Base-by-base conservation (phyloP, 345 rosid species). In the Salix koriyanagi region DNA sequence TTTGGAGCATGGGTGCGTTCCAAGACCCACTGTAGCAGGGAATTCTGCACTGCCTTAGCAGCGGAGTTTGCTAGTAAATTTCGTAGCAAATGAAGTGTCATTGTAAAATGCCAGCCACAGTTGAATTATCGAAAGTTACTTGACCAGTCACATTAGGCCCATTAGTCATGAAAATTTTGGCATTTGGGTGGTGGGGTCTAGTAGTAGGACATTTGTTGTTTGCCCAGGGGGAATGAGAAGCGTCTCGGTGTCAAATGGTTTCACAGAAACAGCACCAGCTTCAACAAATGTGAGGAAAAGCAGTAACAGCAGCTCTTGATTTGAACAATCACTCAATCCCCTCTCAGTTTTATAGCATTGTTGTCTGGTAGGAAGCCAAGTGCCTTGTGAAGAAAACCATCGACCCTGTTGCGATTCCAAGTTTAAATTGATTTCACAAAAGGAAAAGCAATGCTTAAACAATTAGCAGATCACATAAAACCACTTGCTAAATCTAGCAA, bases 181-280 rank as follows among this genome's bases (percentile, higher is more conserved):
- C 46, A 21, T 71, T 25, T 0, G 74, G 74, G 74, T 52, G 14
- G 30, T 34, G 42, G 10, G 44, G 30, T 44, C 54, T 32, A 65
- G 74, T 54, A 71, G 65, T 21, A 52, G 44, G 54, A 71, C 74
- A 54, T 71, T 54, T 30, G 74, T 50, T 9, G 74, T 71, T 54
- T 71, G 74, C 21, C 74, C 74, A 0, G 74, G 65, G 1, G 74
- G 30, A 28, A 71, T 71, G 16, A 52, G 65, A n/a, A 71, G 19
- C 6, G 23, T 71, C 2, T 71, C 46, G 10, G 65, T 50, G 10
- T 71, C 65, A 12, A 71, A 71, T 16, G 74, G 74, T 34, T 71
- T 71, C 28, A 71, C 74, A 34, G 54, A 71, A 34, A 71, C n/a
- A 2, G 64, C 74, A 71, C 52, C 74, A 54, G 34, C 65, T 54